Evolutionary conservation across 345 rosid species (phyloP).

Genomic region (Eucalyptus cloeziana): DNA sequence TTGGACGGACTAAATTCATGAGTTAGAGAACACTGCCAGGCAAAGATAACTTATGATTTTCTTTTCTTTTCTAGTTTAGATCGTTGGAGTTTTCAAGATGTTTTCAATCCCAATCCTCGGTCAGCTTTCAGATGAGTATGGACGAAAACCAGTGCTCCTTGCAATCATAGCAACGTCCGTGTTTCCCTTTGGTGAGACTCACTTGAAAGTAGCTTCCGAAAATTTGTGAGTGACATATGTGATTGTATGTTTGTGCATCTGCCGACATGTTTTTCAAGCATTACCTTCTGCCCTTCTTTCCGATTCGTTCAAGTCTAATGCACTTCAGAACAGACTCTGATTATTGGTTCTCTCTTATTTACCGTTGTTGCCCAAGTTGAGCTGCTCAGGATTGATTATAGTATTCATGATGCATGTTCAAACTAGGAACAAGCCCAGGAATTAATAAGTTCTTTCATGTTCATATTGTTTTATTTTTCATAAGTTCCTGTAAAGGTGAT

Average conservation of each 20-base stretch:
- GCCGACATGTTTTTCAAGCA: not conserved
- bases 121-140: slow-evolving; percentile 54
- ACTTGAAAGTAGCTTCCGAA: not conserved
- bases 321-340: not conserved
- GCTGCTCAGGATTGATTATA: not conserved
- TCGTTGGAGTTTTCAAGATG: slow-evolving; percentile 56
- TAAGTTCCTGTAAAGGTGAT: not conserved
- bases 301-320: not conserved
- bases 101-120: slow-evolving; percentile 37
- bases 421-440: not conserved
- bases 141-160: slow-evolving; percentile 41
- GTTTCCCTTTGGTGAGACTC: slow-evolving; percentile 30
- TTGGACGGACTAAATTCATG: not conserved
- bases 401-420: not conserved
- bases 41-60: not conserved
- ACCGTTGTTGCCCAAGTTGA: not conserved
- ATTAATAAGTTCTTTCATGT: not conserved
- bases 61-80: slow-evolving; percentile 1
- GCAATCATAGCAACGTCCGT: slow-evolving; percentile 28
- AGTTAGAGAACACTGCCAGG: not conserved
- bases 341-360: not conserved
- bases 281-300: not conserved
- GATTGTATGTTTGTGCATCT: not conserved
- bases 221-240: not conserved
- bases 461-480: not conserved